These are phyloP conservation scores for Phytophthora boehmeriae DNA, from an alignment of 352 stramenopile genomes.

Conservation along the genomic window DNA sequence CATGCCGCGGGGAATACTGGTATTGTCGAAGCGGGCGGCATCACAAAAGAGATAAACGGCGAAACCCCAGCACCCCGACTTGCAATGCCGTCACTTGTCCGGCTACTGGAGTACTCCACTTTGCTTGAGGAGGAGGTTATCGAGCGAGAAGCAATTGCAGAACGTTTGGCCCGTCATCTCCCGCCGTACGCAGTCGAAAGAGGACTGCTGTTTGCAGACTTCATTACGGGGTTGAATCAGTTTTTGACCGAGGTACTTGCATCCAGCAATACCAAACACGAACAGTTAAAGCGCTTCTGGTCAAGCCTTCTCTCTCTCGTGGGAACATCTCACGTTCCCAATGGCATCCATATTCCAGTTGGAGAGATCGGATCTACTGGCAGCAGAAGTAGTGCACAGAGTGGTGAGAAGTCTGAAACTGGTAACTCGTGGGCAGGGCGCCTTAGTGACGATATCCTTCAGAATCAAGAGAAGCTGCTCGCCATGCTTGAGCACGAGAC, in stretches of 20 bases:
- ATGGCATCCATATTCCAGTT: not conserved
- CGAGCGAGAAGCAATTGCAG: slow-evolving; percentile 32
- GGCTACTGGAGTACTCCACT: slow-evolving; percentile 52
- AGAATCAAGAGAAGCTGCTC: slow-evolving; percentile 83
- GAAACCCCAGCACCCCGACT: slow-evolving; percentile 32
- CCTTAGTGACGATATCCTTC: slow-evolving; percentile 79
- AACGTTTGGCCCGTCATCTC: slow-evolving; percentile 35
- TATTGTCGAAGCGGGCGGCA: slow-evolving; percentile 4
- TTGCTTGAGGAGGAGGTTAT: slow-evolving; percentile 44
- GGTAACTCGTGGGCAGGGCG: slow-evolving; percentile 55
- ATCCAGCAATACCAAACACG: slow-evolving; percentile 32
- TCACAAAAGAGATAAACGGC: not conserved
- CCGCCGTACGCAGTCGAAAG: slow-evolving; percentile 51
- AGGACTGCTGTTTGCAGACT: slow-evolving; percentile 64
- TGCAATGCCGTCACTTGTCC: slow-evolving; percentile 48
- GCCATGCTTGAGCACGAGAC: slow-evolving; percentile 82
- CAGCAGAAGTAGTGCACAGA: slow-evolving; percentile 2
- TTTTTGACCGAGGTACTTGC: slow-evolving; percentile 46
- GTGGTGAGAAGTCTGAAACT: slow-evolving; percentile 9
- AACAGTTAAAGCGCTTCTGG: slow-evolving; percentile 63
- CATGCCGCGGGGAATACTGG: slow-evolving; percentile 33
- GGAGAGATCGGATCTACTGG: not conserved
- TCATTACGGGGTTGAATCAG: slow-evolving; percentile 51
- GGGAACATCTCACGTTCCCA: slow-evolving; percentile 21
- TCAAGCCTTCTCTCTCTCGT: slow-evolving; percentile 45